Percentiles rank a stretch among this genome's conserved stretches.
Conservation (phyloP, 2,329 filamentous ascomycete species). For the Hypoxylon sp. region DNA sequence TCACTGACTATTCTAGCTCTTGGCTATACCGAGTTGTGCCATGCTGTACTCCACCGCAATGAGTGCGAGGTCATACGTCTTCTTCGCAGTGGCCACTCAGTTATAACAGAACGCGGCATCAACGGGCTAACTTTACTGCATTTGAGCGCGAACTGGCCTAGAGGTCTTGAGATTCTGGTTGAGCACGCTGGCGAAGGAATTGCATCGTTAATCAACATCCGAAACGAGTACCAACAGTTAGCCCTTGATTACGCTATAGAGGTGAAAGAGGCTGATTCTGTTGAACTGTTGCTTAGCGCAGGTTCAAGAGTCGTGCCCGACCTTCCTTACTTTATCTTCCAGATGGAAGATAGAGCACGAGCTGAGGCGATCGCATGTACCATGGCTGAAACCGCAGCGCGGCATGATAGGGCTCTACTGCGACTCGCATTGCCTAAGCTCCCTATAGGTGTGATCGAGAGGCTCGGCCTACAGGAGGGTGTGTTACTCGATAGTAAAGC, state of each 20-base stretch:
- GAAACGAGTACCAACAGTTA: fast-evolving
- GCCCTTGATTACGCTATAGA: slow-evolving; percentile 4
- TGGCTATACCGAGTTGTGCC: neutral
- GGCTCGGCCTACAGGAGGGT: slow-evolving; percentile 6
- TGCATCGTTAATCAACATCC: slow-evolving; percentile 13
- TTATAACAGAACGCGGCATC: neutral
- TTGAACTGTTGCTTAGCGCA: slow-evolving; percentile 5
- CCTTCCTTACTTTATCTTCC: too few relatives aligned
- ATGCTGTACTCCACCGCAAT: slow-evolving; percentile 5
- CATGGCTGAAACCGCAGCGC: too few relatives aligned
- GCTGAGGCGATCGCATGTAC: neutral
- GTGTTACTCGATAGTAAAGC: slow-evolving; percentile 20
- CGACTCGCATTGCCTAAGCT: slow-evolving; percentile 17
- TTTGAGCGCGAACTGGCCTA: slow-evolving; percentile 23
- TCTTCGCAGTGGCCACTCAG: slow-evolving; percentile 9
- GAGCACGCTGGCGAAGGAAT: slow-evolving; percentile 8
- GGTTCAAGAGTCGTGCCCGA: slow-evolving; percentile 5
- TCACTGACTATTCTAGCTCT: slow-evolving; percentile 7
- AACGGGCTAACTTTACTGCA: slow-evolving; percentile 6
- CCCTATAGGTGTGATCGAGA: neutral
- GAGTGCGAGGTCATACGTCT: slow-evolving; percentile 12
- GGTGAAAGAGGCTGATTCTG: neutral
- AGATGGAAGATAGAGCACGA: too few relatives aligned
- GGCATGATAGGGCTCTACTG: neutral
- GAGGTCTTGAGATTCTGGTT: slow-evolving; percentile 21